Evolutionary conservation across 2,329 filamentous ascomycete species (phyloP).

Genomic region (Gyromitra esculenta): DNA sequence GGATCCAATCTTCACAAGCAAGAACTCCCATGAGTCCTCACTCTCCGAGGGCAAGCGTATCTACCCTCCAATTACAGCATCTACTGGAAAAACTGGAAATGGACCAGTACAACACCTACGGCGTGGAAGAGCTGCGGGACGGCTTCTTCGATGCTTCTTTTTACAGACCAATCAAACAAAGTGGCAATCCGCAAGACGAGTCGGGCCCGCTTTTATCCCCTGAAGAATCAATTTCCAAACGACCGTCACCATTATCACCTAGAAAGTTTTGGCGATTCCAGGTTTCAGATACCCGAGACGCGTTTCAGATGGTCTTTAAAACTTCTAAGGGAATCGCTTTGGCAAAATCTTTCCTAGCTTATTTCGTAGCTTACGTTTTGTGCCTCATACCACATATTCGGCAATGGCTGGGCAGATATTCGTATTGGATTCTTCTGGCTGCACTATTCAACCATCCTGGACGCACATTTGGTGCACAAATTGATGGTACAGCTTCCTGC

Average conservation of each 20-base stretch:
- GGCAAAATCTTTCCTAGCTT: slow-evolving; percentile 67
- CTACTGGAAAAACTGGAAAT: slow-evolving; percentile 60
- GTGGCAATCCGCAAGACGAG: not conserved
- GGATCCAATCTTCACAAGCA: slow-evolving; percentile 51
- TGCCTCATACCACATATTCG: slow-evolving; percentile 66
- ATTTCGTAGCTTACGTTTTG: slow-evolving; percentile 67
- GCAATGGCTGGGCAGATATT: slow-evolving; percentile 67
- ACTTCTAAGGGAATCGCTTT: slow-evolving; percentile 67
- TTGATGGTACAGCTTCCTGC: slow-evolving; percentile 68
- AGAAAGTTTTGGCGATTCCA: slow-evolving; percentile 10
- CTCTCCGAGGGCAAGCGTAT: slow-evolving; percentile 54
- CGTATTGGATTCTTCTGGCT: slow-evolving; percentile 68
- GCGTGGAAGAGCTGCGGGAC: slow-evolving; percentile 62
- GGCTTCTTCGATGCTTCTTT: slow-evolving; percentile 63
- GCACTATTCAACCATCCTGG: slow-evolving; percentile 69
- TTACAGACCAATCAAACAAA: slow-evolving; percentile 57
- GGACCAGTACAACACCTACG: slow-evolving; percentile 60
- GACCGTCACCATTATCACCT: slow-evolving; percentile 5
- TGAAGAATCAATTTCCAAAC: slow-evolving; percentile 25
- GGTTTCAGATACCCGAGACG: slow-evolving; percentile 61
- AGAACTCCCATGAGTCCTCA: slow-evolving; percentile 52
- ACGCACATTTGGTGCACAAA: slow-evolving; percentile 67
- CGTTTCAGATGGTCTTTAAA: slow-evolving; percentile 62
- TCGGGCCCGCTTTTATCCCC: slow-evolving; percentile 22
- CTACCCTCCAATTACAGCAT: slow-evolving; percentile 58